These are phyloP conservation scores for Lotus japonicus DNA, from an alignment of 306 rosid genomes.

Conservation along the genomic window DNA sequence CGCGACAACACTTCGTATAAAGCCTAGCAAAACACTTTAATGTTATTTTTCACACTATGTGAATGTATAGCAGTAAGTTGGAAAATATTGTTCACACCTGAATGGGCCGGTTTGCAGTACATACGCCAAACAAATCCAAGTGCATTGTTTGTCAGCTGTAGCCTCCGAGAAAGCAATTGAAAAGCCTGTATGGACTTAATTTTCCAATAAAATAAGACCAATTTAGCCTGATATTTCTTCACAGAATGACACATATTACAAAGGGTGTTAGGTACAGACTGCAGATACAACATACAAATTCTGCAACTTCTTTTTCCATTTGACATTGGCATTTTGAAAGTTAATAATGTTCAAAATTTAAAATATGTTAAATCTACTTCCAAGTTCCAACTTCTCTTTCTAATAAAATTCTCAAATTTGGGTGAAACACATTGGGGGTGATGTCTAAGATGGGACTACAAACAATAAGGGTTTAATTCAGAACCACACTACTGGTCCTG, in stretches of 20 bases:
- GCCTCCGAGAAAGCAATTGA: not conserved
- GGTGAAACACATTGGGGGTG: not conserved
- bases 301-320: not conserved
- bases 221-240: not conserved
- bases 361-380: not conserved
- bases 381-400: not conserved
- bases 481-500: not conserved
- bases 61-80: too few relatives aligned
- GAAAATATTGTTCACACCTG: too few relatives aligned
- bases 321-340: not conserved
- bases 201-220: not conserved
- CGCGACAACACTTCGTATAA: not conserved
- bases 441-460: slow-evolving; percentile 1
- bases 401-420: not conserved
- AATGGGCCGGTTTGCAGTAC: too few relatives aligned
- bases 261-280: not conserved
- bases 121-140: too few relatives aligned
- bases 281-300: slow-evolving; percentile 8
- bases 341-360: too few relatives aligned
- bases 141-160: too few relatives aligned
- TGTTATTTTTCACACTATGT: too few relatives aligned
- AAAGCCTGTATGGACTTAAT: not conserved
- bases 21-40: not conserved
- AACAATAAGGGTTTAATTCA: not conserved
- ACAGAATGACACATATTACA: not conserved